A percentile compares a stretch with the other conserved stretches of the same genome.
phyloP scores from a whole-genome alignment of 306 rosid species.

The Ormosia emarginata region DNA sequence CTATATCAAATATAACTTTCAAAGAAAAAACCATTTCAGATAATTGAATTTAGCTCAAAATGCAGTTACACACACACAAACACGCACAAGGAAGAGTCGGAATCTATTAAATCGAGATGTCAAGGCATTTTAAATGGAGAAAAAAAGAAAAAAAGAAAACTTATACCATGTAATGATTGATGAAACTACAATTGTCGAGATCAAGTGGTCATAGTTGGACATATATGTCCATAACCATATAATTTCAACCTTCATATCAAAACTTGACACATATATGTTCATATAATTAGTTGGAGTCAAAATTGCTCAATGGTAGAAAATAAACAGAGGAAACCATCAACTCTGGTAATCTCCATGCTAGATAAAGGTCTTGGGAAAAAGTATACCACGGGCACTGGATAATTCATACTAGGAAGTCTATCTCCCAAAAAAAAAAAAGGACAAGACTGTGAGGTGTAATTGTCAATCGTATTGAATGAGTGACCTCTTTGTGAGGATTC shows the following conservation, averaged over 20 bases:
- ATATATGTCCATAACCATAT: not conserved
- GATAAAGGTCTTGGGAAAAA: not conserved
- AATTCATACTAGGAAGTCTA: not conserved
- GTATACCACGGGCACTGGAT: not conserved
- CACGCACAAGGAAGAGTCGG: not conserved
- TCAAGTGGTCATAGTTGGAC: not conserved
- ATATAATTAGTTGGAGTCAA: not conserved
- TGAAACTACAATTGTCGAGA: not conserved
- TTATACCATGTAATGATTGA: not conserved
- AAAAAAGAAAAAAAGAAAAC: not conserved
- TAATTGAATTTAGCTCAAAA: not conserved
- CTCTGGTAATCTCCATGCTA: not conserved
- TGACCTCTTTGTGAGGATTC: too few species aligned
- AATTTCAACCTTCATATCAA: not conserved
- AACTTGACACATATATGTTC: not conserved
- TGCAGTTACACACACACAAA: too few species aligned
- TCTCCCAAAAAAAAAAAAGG: too few species aligned
- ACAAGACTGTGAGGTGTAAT: not conserved
- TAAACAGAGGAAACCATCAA: not conserved
- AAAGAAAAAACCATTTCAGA: not conserved
- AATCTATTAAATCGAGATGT: not conserved
- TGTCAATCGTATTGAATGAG: too few species aligned
- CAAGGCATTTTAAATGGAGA: not conserved
- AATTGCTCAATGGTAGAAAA: not conserved
- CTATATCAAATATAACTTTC: not conserved